Conservation (phyloP, 2,329 filamentous ascomycete genomes). For the Arthrobotrys conoides region DNA sequence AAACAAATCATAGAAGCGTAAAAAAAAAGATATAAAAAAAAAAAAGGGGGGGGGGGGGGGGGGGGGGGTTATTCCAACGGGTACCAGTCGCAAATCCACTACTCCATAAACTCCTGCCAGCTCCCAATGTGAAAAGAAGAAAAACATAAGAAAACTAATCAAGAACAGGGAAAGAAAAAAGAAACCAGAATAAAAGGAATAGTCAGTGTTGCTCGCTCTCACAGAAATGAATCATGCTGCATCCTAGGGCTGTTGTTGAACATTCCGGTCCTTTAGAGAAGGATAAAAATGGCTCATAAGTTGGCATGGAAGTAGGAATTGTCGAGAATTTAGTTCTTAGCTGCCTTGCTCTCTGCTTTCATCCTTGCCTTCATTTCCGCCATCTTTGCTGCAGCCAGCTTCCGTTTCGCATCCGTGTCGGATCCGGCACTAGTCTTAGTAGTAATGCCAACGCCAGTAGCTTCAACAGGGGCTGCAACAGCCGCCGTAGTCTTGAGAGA, state of each 20-base stretch:
- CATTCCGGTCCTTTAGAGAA: background rate
- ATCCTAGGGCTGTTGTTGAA: background rate
- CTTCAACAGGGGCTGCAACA: slow-evolving; percentile 36
- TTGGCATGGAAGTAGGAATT: background rate
- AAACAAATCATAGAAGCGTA: slow-evolving; percentile 29
- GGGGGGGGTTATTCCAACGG: slow-evolving; percentile 1
- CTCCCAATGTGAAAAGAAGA: slow-evolving; percentile 4
- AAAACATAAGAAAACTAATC: background rate
- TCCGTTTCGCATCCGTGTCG: slow-evolving; percentile 47
- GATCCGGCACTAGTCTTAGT: slow-evolving; percentile 36
- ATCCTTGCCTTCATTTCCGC: slow-evolving; percentile 59
- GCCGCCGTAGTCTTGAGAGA: slow-evolving; percentile 52
- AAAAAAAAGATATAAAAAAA: background rate
- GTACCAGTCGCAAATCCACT: background rate
- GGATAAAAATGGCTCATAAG: background rate
- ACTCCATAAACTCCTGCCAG: slow-evolving; percentile 38
- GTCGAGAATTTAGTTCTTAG: slow-evolving; percentile 14
- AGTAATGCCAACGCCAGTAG: slow-evolving; percentile 49
- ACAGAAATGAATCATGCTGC: background rate
- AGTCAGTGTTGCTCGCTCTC: background rate
- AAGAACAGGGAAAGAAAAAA: background rate
- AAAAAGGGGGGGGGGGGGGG: too few relatives aligned
- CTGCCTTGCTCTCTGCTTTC: slow-evolving; percentile 54
- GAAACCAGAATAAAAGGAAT: slow-evolving; percentile 3
- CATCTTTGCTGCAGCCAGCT: slow-evolving; percentile 55